Evolutionary conservation across 2,329 filamentous ascomycete genomes (phyloP), one percentile per base, ranked within the genome.

Genomic region (Zasmidium citrigriseum): DNA sequence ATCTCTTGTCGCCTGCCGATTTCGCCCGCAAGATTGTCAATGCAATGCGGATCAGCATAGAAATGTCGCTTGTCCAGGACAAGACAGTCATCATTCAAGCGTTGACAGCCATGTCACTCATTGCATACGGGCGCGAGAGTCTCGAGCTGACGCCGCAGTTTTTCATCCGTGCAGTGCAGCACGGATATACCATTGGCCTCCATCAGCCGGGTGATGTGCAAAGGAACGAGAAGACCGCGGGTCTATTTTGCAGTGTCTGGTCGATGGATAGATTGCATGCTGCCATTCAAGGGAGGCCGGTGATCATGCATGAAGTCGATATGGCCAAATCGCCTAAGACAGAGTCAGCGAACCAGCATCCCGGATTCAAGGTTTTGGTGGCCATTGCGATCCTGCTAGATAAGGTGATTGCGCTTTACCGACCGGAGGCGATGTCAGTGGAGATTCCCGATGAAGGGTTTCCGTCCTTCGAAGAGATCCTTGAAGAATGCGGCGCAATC

Each of bases 221-320:
- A 18, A 41, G 25, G 41, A 58, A 60, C 23, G 47, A 63, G 34
- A 49, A 18, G 34, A 21, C 49, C 4, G 44, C 52, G 11, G 44
- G 25, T 10, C 51, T 58, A 3, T 60, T 58, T 45, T 58, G 57
- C 29, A 49, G 57, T 12, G 16, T 59, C 2, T 60, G 57, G 57
- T 53, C 54, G 4, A 46, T 58, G 14, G 57, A 59, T 44, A 27
- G 50, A 20, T 34, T 60, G 47, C 57, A 61, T 49, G 55, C 53
- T 29, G 59, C 55, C 7, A 53, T 59, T 2, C 50, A 63, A 38
- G 58, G 55, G 5, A 55, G 58, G n/a, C 52, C 54, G 2, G 49
- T 58, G 16, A 22, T 60, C n/a, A 58, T 60, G 57, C 57, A 60
- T 25, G 48, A 51, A 49, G 27, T 46, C n/a, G 54, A 63, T 25